phyloP scores from a whole-genome alignment of 2,329 filamentous ascomycete species.

The Trichoderma hamatum region DNA sequence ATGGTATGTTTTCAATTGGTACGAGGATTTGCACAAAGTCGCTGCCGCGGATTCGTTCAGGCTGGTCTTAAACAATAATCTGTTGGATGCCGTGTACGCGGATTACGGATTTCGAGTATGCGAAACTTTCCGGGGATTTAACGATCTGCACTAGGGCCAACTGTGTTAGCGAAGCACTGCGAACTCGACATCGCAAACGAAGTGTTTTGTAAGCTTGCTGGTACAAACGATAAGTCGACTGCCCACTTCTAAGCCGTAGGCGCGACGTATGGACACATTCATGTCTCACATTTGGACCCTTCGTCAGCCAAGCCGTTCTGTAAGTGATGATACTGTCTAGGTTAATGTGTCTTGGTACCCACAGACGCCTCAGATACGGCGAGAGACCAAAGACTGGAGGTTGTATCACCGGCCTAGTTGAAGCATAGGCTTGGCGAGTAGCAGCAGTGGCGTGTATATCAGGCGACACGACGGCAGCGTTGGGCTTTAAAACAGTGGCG shows the following conservation, averaged over 20 bases:
- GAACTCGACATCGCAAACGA: background rate
- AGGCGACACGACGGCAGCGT: background rate
- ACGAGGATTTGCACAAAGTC: background rate
- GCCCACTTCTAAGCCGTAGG: background rate
- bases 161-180: background rate
- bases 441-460: background rate
- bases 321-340: background rate
- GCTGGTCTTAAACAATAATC: background rate
- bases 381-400: background rate
- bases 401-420: background rate
- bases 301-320: background rate
- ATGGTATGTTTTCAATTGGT: constrained; percentile 9
- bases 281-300: background rate
- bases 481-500: background rate
- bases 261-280: background rate
- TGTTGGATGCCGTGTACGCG: background rate
- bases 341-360: background rate
- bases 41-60: background rate
- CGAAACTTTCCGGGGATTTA: background rate
- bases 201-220: background rate
- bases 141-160: background rate
- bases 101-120: background rate
- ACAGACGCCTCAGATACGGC: background rate
- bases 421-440: background rate
- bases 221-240: background rate